Evolutionary conservation across 2,329 filamentous ascomycete genomes (phyloP).

Genomic region (Ophiostoma fasciatum): DNA sequence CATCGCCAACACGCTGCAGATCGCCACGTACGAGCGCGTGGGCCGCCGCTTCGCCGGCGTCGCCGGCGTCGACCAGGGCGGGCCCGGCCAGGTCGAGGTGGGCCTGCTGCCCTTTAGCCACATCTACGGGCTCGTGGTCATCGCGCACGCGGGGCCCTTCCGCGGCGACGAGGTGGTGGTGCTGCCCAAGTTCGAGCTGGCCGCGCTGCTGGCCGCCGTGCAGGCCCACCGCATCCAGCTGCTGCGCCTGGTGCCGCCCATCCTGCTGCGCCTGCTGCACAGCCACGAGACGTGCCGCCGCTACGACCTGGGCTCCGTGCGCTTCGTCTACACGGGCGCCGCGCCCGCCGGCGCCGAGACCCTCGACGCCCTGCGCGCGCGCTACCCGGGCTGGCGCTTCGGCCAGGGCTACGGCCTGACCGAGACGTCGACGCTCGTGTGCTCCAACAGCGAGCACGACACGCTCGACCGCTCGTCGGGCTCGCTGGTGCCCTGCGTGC

Average conservation of each 20-base stretch:
- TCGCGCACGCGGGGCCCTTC: constrained; percentile 49
- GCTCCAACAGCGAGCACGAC: constrained; percentile 44
- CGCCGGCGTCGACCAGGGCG: too few relatives aligned
- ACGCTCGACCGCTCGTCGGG: constrained; percentile 59
- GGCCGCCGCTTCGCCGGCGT: constrained; percentile 16
- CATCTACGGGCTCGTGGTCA: constrained; percentile 61
- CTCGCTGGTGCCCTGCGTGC: constrained; percentile 47
- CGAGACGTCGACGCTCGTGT: constrained; percentile 59
- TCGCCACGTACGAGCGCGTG: constrained; percentile 27
- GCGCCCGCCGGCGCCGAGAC: constrained; percentile 66
- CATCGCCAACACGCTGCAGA: constrained; percentile 57
- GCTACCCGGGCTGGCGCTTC: constrained; percentile 48
- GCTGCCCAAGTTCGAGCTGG: constrained; percentile 59
- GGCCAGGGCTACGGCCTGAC: constrained; percentile 67
- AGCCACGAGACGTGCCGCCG: constrained; percentile 44
- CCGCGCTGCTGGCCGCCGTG: constrained; percentile 44
- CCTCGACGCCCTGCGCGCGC: constrained; percentile 42
- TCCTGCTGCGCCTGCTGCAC: constrained; percentile 63
- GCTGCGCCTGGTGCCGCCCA: constrained; percentile 64
- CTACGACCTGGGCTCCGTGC: constrained; percentile 58
- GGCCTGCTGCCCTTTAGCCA: constrained; percentile 63
- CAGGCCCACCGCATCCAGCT: constrained; percentile 50
- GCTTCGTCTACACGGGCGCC: constrained; percentile 55
- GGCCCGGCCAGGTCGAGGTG: constrained; percentile 30
- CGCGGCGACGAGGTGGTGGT: constrained; percentile 59